phyloP scores from a whole-genome alignment of 2,329 filamentous ascomycete genomes.

The Aspergillus hortae region DNA sequence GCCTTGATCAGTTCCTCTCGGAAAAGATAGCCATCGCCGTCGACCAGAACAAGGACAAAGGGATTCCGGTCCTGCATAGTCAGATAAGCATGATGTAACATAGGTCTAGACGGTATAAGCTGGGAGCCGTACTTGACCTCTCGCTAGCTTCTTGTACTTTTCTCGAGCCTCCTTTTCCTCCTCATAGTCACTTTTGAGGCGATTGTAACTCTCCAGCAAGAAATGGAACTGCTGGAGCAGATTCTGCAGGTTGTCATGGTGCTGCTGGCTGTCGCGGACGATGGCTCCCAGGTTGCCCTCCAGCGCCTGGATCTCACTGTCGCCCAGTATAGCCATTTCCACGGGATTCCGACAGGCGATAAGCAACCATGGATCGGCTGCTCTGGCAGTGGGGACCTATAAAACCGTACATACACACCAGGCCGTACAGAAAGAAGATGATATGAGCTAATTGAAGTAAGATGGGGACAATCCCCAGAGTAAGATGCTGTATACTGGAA shows the following conservation, averaged over 20 bases:
- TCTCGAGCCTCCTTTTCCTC: conserved; percentile 53
- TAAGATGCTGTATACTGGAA: too few species aligned
- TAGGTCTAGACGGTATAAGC: background rate
- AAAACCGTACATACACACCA: too few species aligned
- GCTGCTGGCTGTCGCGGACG: conserved; percentile 21
- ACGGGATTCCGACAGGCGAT: background rate
- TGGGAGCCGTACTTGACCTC: conserved; percentile 34
- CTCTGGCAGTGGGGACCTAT: too few species aligned
- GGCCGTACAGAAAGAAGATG: too few species aligned
- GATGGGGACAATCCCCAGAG: too few species aligned
- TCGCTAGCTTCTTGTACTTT: conserved; percentile 53
- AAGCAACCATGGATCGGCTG: background rate
- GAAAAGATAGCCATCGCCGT: conserved; percentile 60
- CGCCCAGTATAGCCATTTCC: conserved; percentile 14
- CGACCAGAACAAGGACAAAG: conserved; percentile 59
- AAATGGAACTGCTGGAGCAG: conserved; percentile 40
- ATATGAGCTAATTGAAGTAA: too few species aligned
- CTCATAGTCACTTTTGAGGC: conserved; percentile 56
- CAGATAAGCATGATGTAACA: background rate
- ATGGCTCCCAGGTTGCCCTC: conserved; percentile 10
- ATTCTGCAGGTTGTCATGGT: conserved; percentile 27
- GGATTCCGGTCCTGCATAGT: conserved; percentile 47
- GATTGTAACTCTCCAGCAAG: conserved; percentile 53
- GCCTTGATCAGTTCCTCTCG: conserved; percentile 48
- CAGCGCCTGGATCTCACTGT: conserved; percentile 16